Percentiles rank a stretch among this genome's conserved stretches.
phyloP scores from a whole-genome alignment of 2,329 filamentous ascomycete species.

The Emmonsiellopsis sp. region DNA sequence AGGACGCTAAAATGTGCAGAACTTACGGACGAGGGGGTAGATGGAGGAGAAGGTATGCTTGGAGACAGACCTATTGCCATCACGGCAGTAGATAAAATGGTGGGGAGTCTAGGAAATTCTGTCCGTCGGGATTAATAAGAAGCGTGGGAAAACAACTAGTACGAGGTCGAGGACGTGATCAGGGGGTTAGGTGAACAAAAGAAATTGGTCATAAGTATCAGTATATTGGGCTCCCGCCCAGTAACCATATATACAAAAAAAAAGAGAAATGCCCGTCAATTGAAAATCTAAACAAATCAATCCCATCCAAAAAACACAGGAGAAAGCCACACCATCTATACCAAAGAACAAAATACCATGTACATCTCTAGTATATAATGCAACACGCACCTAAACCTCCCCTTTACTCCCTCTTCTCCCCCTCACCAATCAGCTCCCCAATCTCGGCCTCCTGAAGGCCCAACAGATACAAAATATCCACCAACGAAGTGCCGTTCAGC shows the following conservation, averaged over 20 bases:
- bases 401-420: background rate
- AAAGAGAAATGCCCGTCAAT: background rate
- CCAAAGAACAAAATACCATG: background rate
- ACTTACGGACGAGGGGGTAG: too few relatives aligned
- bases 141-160: too few relatives aligned
- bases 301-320: background rate
- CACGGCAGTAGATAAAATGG: too few relatives aligned
- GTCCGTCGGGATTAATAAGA: too few relatives aligned
- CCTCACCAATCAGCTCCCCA: constrained; percentile 26
- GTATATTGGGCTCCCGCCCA: too few relatives aligned
- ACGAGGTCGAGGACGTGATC: too few relatives aligned
- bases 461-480: constrained; percentile 50
- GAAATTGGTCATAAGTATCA: too few relatives aligned
- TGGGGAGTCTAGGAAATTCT: too few relatives aligned
- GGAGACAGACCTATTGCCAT: too few relatives aligned
- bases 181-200: too few relatives aligned
- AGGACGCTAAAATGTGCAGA: too few relatives aligned
- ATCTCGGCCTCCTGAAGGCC: constrained; percentile 44
- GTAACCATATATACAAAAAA: background rate
- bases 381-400: background rate
- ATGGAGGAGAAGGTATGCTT: too few relatives aligned
- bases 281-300: background rate
- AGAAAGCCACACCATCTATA: background rate
- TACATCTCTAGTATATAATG: background rate
- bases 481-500: constrained; percentile 48